Percentiles rank a stretch among this genome's conserved stretches.
Evolutionary conservation across 176 grass and related monocot species (phyloP).

Genomic region (Avena eriantha): DNA sequence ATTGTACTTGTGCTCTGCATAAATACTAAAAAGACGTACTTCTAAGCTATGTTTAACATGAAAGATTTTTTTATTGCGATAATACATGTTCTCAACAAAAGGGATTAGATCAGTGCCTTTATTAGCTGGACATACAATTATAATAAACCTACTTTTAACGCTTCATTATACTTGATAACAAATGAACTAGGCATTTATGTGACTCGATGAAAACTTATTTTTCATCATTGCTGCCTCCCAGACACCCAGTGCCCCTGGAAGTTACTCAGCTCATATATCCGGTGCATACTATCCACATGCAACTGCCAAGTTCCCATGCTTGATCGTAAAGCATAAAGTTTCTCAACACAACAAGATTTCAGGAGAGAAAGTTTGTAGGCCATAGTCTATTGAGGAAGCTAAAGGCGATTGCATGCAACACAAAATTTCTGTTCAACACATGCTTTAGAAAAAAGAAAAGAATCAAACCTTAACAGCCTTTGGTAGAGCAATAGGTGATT

Average conservation of each 20-base stretch:
- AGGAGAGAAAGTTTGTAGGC: background rate
- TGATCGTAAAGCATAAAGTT: background rate
- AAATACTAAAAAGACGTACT: background rate
- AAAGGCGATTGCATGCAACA: background rate
- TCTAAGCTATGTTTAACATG: constrained; percentile 7
- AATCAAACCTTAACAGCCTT: constrained; percentile 86
- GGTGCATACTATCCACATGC: constrained; percentile 19
- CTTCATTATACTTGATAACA: constrained; percentile 4
- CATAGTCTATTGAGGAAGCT: background rate
- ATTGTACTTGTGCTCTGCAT: background rate
- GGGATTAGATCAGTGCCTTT: background rate
- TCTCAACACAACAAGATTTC: background rate
- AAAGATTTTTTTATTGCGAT: constrained; percentile 19
- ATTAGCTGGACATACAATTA: background rate
- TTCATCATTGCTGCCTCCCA: background rate
- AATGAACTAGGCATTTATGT: constrained; percentile 15
- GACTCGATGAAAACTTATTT: background rate
- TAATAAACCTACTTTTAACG: background rate
- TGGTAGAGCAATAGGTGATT: constrained; percentile 93
- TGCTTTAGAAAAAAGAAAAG: constrained; percentile 31
- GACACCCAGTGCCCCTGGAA: background rate
- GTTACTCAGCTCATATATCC: constrained; percentile 1
- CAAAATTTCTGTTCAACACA: background rate
- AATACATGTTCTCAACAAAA: background rate
- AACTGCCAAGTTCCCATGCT: constrained; percentile 2